These are phyloP conservation scores for Pyrenophora teres DNA, from an alignment of 2,329 filamentous ascomycete genomes.

Conservation along the genomic window DNA sequence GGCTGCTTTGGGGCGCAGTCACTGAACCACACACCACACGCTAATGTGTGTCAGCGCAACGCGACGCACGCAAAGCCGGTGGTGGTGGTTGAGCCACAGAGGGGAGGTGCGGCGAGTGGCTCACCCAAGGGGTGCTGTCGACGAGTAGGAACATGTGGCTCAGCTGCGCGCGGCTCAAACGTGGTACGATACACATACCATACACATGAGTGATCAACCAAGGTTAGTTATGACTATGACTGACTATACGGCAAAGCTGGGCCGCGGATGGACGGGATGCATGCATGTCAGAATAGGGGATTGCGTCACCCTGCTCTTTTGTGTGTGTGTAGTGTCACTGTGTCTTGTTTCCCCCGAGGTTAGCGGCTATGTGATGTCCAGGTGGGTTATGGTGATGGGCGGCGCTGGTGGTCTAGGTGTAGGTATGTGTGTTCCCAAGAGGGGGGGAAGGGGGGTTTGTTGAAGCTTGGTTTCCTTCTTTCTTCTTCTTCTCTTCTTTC, in stretches of 20 bases:
- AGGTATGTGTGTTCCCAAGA: too few species aligned
- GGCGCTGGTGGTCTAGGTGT: too few species aligned
- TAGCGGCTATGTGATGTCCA: too few species aligned
- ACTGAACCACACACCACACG: slow-evolving; percentile 9
- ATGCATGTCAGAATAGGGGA: slow-evolving; percentile 8
- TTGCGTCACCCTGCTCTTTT: slow-evolving; percentile 12
- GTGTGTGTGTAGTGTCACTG: too few species aligned
- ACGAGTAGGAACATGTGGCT: neutral
- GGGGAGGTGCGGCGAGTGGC: slow-evolving; percentile 4
- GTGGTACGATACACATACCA: neutral
- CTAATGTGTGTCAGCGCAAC: slow-evolving; percentile 3
- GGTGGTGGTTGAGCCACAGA: slow-evolving; percentile 1
- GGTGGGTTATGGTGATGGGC: too few species aligned
- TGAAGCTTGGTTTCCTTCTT: too few species aligned
- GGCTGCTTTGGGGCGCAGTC: slow-evolving; percentile 12
- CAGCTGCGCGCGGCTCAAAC: neutral
- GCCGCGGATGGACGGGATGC: neutral
- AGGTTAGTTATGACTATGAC: neutral
- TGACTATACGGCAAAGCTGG: slow-evolving; percentile 1
- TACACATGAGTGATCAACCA: neutral
- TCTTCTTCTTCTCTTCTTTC: too few species aligned
- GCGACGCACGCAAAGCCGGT: too few species aligned
- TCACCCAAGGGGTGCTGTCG: neutral
- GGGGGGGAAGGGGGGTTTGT: too few species aligned
- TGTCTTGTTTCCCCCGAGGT: neutral